Conservation (phyloP, 768 basidiomycete genomes). For the Naganishia kalamii region DNA sequence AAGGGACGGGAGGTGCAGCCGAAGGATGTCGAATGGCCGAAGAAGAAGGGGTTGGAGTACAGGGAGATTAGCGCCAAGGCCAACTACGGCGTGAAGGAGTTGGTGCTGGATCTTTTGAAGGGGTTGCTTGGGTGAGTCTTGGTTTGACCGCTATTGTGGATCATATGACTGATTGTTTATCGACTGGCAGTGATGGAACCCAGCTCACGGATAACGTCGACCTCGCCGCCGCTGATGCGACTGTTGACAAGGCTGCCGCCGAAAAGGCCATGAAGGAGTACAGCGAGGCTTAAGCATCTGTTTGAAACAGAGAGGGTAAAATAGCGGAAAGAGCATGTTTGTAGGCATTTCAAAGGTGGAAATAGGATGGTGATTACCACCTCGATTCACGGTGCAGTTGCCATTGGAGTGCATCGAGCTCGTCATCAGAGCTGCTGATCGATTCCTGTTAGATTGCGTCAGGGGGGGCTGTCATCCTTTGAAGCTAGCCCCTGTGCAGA, state of each 20-base stretch:
- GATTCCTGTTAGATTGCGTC: too few species aligned
- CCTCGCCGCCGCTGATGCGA: slow-evolving; percentile 22
- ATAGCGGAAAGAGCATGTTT: too few species aligned
- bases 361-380: too few species aligned
- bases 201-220: slow-evolving; percentile 26
- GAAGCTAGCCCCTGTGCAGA: too few species aligned
- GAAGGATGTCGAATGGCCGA: slow-evolving; percentile 28
- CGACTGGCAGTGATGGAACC: slow-evolving; percentile 19
- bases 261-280: slow-evolving; percentile 28
- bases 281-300: background rate
- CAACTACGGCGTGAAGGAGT: slow-evolving; percentile 29
- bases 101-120: slow-evolving; percentile 24
- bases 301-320: too few species aligned
- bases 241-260: slow-evolving; percentile 22
- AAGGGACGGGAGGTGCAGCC: slow-evolving; percentile 27
- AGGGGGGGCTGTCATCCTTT: too few species aligned
- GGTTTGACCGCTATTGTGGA: background rate
- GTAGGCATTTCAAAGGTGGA: too few species aligned
- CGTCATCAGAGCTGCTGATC: too few species aligned
- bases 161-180: background rate
- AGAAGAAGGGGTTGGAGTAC: slow-evolving; percentile 27
- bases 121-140: slow-evolving; percentile 14
- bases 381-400: too few species aligned
- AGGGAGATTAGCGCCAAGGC: slow-evolving; percentile 29
- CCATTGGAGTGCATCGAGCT: too few species aligned